phyloP scores from a whole-genome alignment of 768 basidiomycete genomes.

The Mycena polygramma region DNA sequence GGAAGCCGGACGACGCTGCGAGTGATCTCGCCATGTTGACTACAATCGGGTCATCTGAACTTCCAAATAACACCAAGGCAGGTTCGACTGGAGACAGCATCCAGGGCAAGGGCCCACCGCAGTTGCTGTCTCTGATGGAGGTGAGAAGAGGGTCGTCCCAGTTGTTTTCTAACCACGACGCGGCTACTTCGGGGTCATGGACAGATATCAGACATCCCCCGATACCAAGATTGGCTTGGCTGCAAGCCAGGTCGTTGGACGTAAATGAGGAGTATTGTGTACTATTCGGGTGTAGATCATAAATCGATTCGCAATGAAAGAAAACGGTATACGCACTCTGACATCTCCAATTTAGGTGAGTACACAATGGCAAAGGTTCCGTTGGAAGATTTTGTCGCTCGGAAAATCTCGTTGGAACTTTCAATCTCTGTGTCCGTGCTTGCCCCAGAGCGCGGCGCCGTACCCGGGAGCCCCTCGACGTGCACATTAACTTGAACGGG shows the following conservation, averaged over 20 bases:
- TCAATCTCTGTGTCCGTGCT: too few species aligned
- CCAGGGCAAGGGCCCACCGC: not conserved
- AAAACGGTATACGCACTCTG: too few species aligned
- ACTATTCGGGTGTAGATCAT: too few species aligned
- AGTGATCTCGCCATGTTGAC: not conserved
- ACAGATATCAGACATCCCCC: constrained; percentile 9
- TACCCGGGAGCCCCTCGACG: too few species aligned
- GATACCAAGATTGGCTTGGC: not conserved
- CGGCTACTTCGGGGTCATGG: not conserved
- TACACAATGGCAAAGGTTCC: too few species aligned
- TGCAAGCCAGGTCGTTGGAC: not conserved
- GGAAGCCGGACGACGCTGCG: constrained; percentile 7
- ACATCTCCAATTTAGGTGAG: too few species aligned
- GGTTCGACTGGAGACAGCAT: constrained; percentile 18
- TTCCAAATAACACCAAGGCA: constrained; percentile 11
- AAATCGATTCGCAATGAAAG: too few species aligned
- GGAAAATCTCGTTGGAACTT: too few species aligned
- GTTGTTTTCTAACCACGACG: constrained; percentile 2
- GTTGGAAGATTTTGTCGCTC: too few species aligned
- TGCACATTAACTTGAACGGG: too few species aligned
- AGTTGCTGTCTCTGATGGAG: not conserved
- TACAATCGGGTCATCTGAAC: not conserved
- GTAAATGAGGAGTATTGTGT: not conserved
- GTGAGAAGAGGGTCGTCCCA: not conserved
- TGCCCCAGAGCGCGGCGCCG: too few species aligned